Evolutionary conservation across 1,284 basidiomycete genomes (phyloP).

Genomic region (Porogramme epimiltina): DNA sequence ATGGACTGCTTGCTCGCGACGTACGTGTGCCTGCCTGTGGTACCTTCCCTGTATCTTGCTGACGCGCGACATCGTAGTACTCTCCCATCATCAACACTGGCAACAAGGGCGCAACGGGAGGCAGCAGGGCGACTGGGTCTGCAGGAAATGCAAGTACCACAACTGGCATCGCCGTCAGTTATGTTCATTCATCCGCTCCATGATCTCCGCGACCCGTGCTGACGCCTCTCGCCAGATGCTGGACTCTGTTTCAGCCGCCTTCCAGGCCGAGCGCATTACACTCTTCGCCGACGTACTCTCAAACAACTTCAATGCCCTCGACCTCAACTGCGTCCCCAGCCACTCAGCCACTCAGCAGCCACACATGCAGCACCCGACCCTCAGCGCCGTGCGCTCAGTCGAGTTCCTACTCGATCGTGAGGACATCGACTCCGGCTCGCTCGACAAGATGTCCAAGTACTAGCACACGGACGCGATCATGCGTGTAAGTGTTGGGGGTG

Average conservation of each 20-base stretch:
- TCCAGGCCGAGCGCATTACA: conserved; percentile 81
- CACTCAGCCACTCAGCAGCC: not conserved
- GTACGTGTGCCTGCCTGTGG: conserved; percentile 39
- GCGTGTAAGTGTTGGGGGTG: too few species aligned
- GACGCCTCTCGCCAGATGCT: conserved; percentile 50
- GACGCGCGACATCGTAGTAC: conserved; percentile 43
- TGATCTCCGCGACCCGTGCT: not conserved
- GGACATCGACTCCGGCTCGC: too few species aligned
- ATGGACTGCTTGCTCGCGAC: conserved; percentile 50
- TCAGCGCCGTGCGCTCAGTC: conserved; percentile 13
- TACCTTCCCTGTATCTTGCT: not conserved
- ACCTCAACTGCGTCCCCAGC: conserved; percentile 9
- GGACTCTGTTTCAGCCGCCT: conserved; percentile 80
- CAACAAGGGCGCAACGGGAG: conserved; percentile 82
- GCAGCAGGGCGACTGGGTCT: conserved; percentile 92
- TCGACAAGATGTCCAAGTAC: too few species aligned
- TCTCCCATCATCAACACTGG: conserved; percentile 89
- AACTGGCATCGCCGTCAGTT: conserved; percentile 88
- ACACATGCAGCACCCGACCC: conserved; percentile 2
- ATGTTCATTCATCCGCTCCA: conserved; percentile 48
- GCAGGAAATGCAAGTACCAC: conserved; percentile 79
- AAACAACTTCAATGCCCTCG: conserved; percentile 43
- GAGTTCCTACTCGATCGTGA: too few species aligned
- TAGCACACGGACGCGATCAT: too few species aligned
- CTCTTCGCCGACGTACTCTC: conserved; percentile 69